Evolutionary conservation across 148 eudicot species (phyloP).

Genomic region (Chenopodium berlandieri): DNA sequence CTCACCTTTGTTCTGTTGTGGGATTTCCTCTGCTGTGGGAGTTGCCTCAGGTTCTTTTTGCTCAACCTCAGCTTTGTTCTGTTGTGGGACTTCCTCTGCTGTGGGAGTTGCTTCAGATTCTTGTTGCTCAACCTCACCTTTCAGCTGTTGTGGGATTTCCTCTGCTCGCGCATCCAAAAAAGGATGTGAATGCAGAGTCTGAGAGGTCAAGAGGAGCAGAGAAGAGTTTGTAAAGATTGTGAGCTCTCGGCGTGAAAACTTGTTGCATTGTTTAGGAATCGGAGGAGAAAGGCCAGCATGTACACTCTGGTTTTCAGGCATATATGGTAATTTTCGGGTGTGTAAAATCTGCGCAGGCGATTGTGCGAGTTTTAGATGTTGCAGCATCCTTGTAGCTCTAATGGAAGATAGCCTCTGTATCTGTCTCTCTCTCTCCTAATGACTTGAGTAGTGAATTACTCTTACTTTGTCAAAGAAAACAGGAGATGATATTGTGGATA

Average conservation of each 20-base stretch:
- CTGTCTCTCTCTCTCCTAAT: not conserved
- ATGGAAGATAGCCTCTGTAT: not conserved
- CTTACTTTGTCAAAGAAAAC: constrained; percentile 1
- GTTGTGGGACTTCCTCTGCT: not conserved
- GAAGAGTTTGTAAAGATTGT: constrained; percentile 50
- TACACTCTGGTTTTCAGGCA: constrained; percentile 20
- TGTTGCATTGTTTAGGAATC: constrained; percentile 34
- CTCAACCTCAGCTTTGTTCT: too few relatives aligned
- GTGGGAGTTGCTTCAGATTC: constrained; percentile 7
- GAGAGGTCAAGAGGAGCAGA: constrained; percentile 47
- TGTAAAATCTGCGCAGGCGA: constrained; percentile 30
- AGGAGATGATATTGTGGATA: constrained; percentile 21
- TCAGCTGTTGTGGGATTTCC: constrained; percentile 14
- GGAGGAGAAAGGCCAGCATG: constrained; percentile 23
- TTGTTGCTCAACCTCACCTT: constrained; percentile 10
- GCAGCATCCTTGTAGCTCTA: constrained; percentile 35
- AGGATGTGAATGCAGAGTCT: constrained; percentile 28
- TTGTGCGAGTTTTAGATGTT: constrained; percentile 37
- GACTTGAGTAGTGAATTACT: too few relatives aligned
- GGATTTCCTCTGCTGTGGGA: too few relatives aligned
- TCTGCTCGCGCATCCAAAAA: constrained; percentile 32
- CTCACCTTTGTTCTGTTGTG: not conserved
- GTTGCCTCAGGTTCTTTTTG: too few relatives aligned
- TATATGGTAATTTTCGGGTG: constrained; percentile 25
- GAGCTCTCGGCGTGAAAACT: constrained; percentile 56